phyloP scores from a whole-genome alignment of 2,329 filamentous ascomycete species.

The Ceratocystis colombiana region DNA sequence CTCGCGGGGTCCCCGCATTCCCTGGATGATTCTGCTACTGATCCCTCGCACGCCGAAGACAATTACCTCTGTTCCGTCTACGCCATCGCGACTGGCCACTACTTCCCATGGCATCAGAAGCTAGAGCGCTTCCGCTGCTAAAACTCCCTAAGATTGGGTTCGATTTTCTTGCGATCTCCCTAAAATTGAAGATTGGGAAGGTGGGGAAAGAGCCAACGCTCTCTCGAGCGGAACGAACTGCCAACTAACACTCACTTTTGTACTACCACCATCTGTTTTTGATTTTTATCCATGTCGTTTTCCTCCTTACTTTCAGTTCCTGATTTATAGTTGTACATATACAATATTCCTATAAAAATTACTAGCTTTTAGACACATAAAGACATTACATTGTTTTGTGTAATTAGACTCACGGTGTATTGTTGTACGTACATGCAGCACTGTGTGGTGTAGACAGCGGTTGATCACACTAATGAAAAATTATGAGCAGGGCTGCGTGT shows the following conservation, averaged over 20 bases:
- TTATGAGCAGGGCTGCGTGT: too few species aligned
- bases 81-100: constrained; percentile 16
- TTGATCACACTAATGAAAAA: not conserved
- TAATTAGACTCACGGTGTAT: not conserved
- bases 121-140: constrained; percentile 6
- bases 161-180: not conserved
- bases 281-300: not conserved
- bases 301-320: not conserved
- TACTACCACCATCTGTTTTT: not conserved
- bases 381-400: not conserved
- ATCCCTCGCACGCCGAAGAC: too few species aligned
- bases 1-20: too few species aligned
- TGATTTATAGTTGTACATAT: not conserved
- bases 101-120: constrained; percentile 20
- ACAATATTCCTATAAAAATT: not conserved
- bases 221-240: too few species aligned
- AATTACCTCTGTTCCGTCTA: constrained; percentile 16
- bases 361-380: not conserved
- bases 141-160: not conserved
- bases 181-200: not conserved
- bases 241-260: not conserved
- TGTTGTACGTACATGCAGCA: not conserved
- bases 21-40: too few species aligned
- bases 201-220: too few species aligned
- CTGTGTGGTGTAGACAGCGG: not conserved